phyloP scores from a whole-genome alignment of 2,329 filamentous ascomycete species.

The Epichloe gansuensis region DNA sequence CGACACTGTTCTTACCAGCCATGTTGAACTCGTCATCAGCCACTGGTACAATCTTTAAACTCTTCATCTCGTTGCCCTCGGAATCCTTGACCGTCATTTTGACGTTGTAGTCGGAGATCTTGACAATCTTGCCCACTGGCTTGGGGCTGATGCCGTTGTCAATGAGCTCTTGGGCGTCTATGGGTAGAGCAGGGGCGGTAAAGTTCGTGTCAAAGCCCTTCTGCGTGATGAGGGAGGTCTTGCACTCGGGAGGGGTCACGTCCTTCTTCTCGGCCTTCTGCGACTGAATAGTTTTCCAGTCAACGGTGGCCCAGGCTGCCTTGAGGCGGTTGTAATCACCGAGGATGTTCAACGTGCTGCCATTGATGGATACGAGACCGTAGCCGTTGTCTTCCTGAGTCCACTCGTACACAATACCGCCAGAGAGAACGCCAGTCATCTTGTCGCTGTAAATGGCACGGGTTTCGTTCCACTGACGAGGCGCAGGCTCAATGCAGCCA shows the following conservation, averaged over 20 bases:
- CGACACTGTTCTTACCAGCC: slow-evolving; percentile 28
- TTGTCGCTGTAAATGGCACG: slow-evolving; percentile 55
- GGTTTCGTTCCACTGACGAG: slow-evolving; percentile 66
- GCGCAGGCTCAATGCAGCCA: slow-evolving; percentile 61
- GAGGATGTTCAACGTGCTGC: slow-evolving; percentile 44
- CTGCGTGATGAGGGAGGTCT: slow-evolving; percentile 49
- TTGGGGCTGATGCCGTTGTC: slow-evolving; percentile 57
- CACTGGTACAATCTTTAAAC: slow-evolving; percentile 35
- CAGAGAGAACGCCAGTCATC: slow-evolving; percentile 57
- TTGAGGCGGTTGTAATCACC: slow-evolving; percentile 62
- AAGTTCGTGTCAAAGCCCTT: slow-evolving; percentile 67
- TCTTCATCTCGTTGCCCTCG: slow-evolving; percentile 27
- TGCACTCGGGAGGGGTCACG: slow-evolving; percentile 48
- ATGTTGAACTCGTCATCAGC: slow-evolving; percentile 32
- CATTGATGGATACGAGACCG: slow-evolving; percentile 50
- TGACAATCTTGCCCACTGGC: slow-evolving; percentile 53
- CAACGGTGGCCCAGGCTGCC: slow-evolving; percentile 59
- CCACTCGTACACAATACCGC: slow-evolving; percentile 73
- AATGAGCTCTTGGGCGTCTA: slow-evolving; percentile 59
- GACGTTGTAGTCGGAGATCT: slow-evolving; percentile 52
- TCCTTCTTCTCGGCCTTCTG: slow-evolving; percentile 42
- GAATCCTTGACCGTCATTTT: slow-evolving; percentile 27
- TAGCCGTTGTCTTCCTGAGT: slow-evolving; percentile 56
- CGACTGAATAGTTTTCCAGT: slow-evolving; percentile 54
- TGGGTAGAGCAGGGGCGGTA: slow-evolving; percentile 56